Evolutionary conservation across 1,284 basidiomycete species (phyloP).

Genomic region (Ganoderma sinense): DNA sequence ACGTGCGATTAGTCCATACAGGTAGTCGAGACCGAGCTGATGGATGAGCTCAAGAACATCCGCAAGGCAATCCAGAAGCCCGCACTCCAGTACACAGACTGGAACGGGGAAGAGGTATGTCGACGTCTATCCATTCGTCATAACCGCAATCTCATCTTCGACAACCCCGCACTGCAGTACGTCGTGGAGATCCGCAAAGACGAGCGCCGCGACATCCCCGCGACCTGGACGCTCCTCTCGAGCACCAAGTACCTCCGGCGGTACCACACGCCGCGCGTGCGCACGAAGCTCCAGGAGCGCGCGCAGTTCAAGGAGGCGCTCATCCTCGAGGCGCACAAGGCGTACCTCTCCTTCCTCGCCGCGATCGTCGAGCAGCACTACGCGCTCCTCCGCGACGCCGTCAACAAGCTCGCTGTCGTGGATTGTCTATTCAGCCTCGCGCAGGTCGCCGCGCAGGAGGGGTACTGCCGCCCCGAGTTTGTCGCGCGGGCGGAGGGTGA

Average conservation of each 20-base stretch:
- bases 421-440: conserved; percentile 82
- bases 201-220: conserved; percentile 77
- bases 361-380: conserved; percentile 77
- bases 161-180: conserved; percentile 53
- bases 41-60: conserved; percentile 78
- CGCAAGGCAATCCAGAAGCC: conserved; percentile 81
- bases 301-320: conserved; percentile 84
- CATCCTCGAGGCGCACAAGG: conserved; percentile 68
- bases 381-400: conserved; percentile 71
- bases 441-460: conserved; percentile 73
- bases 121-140: neutral
- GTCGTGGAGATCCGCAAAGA: conserved; percentile 80
- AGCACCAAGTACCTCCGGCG: conserved; percentile 81
- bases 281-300: conserved; percentile 73
- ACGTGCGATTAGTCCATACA: conserved; percentile 56
- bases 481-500: conserved; percentile 43
- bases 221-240: conserved; percentile 82
- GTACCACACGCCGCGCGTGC: conserved; percentile 84
- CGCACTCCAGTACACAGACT: conserved; percentile 76
- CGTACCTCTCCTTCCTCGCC: conserved; percentile 73
- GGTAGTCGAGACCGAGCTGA: conserved; percentile 75
- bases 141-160: neutral
- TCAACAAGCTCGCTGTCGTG: conserved; percentile 83
- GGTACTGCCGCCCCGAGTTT: conserved; percentile 77
- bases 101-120: conserved; percentile 75